phyloP scores from a whole-genome alignment of 371 early-diverging fungal genomes.

The Mortierella sp. region DNA sequence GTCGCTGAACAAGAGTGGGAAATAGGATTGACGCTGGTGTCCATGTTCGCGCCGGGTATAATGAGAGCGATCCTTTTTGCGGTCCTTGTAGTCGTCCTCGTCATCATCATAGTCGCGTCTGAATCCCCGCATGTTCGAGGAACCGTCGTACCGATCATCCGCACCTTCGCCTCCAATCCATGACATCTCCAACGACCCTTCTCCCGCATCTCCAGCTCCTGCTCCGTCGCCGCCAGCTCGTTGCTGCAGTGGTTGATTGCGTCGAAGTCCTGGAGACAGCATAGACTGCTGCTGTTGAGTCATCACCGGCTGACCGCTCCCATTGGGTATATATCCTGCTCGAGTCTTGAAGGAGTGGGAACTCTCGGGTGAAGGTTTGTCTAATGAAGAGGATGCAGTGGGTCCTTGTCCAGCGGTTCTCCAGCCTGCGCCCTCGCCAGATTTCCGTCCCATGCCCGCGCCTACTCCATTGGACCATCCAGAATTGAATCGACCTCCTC shows the following conservation, averaged over 20 bases:
- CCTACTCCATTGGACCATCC: constrained; percentile 3
- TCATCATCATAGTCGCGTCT: neutral
- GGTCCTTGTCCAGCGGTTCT: neutral
- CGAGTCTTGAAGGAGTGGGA: neutral
- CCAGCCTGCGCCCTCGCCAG: constrained; percentile 3
- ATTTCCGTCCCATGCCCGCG: neutral
- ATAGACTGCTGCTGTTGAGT: neutral
- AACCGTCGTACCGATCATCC: neutral
- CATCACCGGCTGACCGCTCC: neutral
- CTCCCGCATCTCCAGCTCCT: constrained; percentile 1
- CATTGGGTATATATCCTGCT: constrained; percentile 5
- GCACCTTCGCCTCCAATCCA: neutral
- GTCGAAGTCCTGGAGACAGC: constrained; percentile 10
- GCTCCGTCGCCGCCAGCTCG: neutral
- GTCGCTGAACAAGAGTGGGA: constrained; percentile 18
- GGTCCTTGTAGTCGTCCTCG: constrained; percentile 15
- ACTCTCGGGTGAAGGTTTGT: neutral
- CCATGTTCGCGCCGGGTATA: neutral
- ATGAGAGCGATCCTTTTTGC: constrained; percentile 17
- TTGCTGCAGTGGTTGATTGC: neutral
- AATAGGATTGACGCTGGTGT: neutral
- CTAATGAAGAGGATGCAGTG: neutral
- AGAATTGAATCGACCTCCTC: neutral
- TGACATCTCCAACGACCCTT: neutral
- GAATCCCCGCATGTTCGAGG: too few relatives aligned